Evolutionary conservation across 2,329 filamentous ascomycete species (phyloP), one percentile per base, ranked within the genome.

Genomic region (Elsinoe necatrix): DNA sequence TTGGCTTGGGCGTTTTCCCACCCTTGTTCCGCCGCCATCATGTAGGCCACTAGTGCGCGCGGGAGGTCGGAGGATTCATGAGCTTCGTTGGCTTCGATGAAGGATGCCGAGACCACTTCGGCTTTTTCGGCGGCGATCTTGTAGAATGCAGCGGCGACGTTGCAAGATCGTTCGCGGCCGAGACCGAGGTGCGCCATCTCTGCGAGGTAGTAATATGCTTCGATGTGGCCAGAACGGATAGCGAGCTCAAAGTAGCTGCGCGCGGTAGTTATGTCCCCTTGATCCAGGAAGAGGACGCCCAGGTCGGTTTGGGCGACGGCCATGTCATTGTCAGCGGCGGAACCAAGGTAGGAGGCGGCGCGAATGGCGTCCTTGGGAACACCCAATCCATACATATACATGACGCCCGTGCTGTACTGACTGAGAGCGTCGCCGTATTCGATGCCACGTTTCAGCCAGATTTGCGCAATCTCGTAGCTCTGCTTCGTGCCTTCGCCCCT

Each of bases 1-100:
- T 96, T 96, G 54, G 89, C 88, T 71, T 96, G 91, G 0, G 86
- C 89, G 61, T 81, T 82, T 68, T 96, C 91, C 63, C 93, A 95
- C 12, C 91, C 91, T 71, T 95, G 90, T 68, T 96, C 91, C 1
- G 91, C 91, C 0, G 89, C 89, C 78, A 93, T 85, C 67, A 95
- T 81, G 61, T 90, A 91, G 55, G 85, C 80, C 16, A 95, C 78
- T 50, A 95, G 79, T 1, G 91, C 91, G 23, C 85, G 79, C 64
- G 95, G 89, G 27, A 83, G 77, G 65, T 95, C 87, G 3, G 89
- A 89, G 16, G 80, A 77, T 57, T 89, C 85, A 65, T 88, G 95
- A 0, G 89, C 90, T 45, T 83, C 78, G 64, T 95, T 95, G 0
- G 91, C 88, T 69, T 95, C 89, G 1, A 77, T 75, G 76, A 95